Conservation (phyloP, 2,329 filamentous ascomycete species). For the Phialophora verrucosa region DNA sequence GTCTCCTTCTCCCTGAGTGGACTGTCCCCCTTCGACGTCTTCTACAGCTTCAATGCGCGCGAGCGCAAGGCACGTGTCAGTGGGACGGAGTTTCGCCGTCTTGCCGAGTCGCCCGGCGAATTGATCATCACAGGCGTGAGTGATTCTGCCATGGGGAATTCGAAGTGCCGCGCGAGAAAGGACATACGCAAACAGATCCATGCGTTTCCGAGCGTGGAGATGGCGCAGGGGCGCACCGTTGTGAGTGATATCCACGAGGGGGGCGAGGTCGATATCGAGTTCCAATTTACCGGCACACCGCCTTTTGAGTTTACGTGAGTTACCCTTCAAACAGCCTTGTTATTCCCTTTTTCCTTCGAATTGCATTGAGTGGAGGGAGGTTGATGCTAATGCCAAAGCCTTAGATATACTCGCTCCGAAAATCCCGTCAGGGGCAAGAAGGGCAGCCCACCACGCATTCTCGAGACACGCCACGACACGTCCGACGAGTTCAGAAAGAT, state of each 20-base stretch:
- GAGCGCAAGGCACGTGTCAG: slow-evolving; percentile 76
- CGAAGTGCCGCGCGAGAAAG: slow-evolving; percentile 79
- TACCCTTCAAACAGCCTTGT: not conserved
- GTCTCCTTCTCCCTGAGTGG: slow-evolving; percentile 91
- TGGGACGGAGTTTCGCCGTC: slow-evolving; percentile 75
- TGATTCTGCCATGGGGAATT: slow-evolving; percentile 69
- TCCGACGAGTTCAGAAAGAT: slow-evolving; percentile 81
- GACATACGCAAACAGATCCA: slow-evolving; percentile 84
- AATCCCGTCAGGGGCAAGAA: slow-evolving; percentile 62
- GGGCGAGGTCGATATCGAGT: slow-evolving; percentile 88
- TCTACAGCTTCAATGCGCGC: slow-evolving; percentile 84
- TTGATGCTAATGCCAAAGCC: slow-evolving; percentile 27
- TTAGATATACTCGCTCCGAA: slow-evolving; percentile 80
- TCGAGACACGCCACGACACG: slow-evolving; percentile 89
- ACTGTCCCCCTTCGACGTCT: slow-evolving; percentile 88
- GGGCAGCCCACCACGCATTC: slow-evolving; percentile 71
- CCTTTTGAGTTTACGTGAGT: slow-evolving; percentile 89
- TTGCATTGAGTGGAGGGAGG: not conserved
- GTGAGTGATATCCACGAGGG: slow-evolving; percentile 96
- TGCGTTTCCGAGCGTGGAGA: slow-evolving; percentile 86
- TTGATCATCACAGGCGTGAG: slow-evolving; percentile 87
- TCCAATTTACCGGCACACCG: slow-evolving; percentile 93
- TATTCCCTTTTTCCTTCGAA: not conserved
- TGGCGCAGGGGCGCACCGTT: slow-evolving; percentile 80
- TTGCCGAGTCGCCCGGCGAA: slow-evolving; percentile 86